Base-by-base conservation (phyloP, 1,139 yeast species). In the Geotrichum cucujoidarum region DNA sequence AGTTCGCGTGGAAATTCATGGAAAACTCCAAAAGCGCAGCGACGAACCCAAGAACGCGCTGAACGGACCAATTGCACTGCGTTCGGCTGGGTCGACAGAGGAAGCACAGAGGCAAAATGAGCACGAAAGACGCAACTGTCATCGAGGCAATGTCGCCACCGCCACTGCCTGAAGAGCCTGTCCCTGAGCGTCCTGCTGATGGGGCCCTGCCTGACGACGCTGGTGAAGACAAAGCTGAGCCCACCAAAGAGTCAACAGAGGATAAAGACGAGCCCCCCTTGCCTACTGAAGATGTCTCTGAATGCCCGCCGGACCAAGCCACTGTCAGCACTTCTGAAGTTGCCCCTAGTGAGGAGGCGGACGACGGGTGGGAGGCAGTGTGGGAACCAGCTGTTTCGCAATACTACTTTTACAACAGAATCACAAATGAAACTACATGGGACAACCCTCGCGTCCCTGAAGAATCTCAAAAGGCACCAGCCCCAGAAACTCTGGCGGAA, bases 291-390 rank as follows among this genome's bases (percentile, higher is more conserved):
- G 10, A 6, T 24, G 27, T 24, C 10, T 24, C 27, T 6, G n/a
- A n/a, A n/a, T n/a, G n/a, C n/a, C n/a, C n/a, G n/a, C n/a, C n/a
- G n/a, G n/a, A n/a, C n/a, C n/a, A n/a, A n/a, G n/a, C n/a, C n/a
- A n/a, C n/a, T n/a, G n/a, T n/a, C n/a, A n/a, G n/a, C n/a, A 30
- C 13, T 30, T 11, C 32, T 30, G 32, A 30, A 30, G 32, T n/a
- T n/a, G n/a, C n/a, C n/a, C n/a, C n/a, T n/a, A n/a, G n/a, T 3
- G 20, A 11, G 8, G 30, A 36, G 18, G 11, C 29, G 11, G 30
- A 20, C 5, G 65, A 61, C 46, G 65, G 62, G 4, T 63, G 67
- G 67, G 57, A 58, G 35, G 64, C 67, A 1, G 34, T 63, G n/a
- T 58, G 55, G 49, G 66, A 63, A 33, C 52, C 52, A n/a, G 32